Evolutionary conservation across 768 basidiomycete species (phyloP).

Genomic region (Galerina marginata): DNA sequence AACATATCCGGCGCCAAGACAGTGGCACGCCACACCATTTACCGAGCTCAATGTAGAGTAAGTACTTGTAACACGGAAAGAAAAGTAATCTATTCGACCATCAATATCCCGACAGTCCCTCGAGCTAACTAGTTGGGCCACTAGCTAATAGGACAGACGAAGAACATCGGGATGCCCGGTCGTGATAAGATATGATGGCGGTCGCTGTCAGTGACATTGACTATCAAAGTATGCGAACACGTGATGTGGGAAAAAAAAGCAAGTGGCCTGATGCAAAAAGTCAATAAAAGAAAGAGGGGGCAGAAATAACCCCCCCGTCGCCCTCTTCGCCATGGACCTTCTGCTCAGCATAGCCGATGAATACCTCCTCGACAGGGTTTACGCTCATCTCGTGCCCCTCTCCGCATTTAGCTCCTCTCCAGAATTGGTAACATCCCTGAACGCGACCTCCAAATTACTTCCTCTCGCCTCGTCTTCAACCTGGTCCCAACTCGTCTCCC

Average conservation of each 20-base stretch:
- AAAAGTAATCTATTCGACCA: too few relatives aligned
- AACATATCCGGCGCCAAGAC: too few relatives aligned
- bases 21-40: too few relatives aligned
- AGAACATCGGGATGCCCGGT: not conserved
- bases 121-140: too few relatives aligned
- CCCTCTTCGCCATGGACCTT: slow-evolving; percentile 71
- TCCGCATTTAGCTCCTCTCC: slow-evolving; percentile 45
- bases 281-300: slow-evolving; percentile 25
- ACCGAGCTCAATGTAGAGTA: too few relatives aligned
- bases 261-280: slow-evolving; percentile 46
- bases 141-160: too few relatives aligned
- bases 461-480: slow-evolving; percentile 39
- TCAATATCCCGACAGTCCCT: too few relatives aligned
- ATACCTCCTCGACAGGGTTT: slow-evolving; percentile 77
- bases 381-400: slow-evolving; percentile 75
- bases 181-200: not conserved
- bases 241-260: slow-evolving; percentile 35
- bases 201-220: not conserved
- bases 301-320: not conserved
- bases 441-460: slow-evolving; percentile 42
- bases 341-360: slow-evolving; percentile 77
- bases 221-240: slow-evolving; percentile 17
- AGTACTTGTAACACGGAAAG: too few relatives aligned
- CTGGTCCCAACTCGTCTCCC: slow-evolving; percentile 60
- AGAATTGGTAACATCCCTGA: slow-evolving; percentile 38